These are phyloP conservation scores for Cladophialophora chaetospira DNA, from an alignment of 2,329 filamentous ascomycete genomes.

Conservation along the genomic window DNA sequence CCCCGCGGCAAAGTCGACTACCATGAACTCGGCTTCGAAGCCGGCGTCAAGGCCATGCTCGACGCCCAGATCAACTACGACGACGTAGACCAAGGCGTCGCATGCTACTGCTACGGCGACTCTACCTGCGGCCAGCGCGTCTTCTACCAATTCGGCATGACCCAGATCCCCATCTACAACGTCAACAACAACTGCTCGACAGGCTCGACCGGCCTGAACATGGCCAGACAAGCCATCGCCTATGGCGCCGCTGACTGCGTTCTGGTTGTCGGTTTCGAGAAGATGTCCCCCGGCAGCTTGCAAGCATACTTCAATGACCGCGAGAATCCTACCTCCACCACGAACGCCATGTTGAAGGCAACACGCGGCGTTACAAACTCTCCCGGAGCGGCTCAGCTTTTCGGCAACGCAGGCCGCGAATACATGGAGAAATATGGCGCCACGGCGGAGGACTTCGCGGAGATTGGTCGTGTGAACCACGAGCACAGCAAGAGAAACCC, in stretches of 20 bases:
- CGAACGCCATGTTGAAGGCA: slow-evolving; percentile 75
- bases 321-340: slow-evolving; percentile 73
- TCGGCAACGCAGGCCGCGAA: slow-evolving; percentile 89
- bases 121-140: slow-evolving; percentile 93
- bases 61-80: slow-evolving; percentile 93
- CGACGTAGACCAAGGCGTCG: slow-evolving; percentile 89
- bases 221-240: slow-evolving; percentile 77
- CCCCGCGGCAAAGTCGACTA: slow-evolving; percentile 39
- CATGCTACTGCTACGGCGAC: slow-evolving; percentile 98
- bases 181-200: slow-evolving; percentile 99
- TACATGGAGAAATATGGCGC: slow-evolving; percentile 97
- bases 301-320: slow-evolving; percentile 84
- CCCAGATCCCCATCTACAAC: slow-evolving; percentile 92
- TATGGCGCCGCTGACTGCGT: slow-evolving; percentile 84
- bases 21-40: slow-evolving; percentile 39
- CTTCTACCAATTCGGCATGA: slow-evolving; percentile 99
- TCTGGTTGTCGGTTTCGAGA: slow-evolving; percentile 92
- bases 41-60: slow-evolving; percentile 46
- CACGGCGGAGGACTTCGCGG: slow-evolving; percentile 81
- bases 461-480: slow-evolving; percentile 92
- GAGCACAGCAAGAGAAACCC: slow-evolving; percentile 88
- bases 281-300: slow-evolving; percentile 92
- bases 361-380: slow-evolving; percentile 80
- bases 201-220: slow-evolving; percentile 84
- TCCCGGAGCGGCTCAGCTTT: slow-evolving; percentile 87